Percentiles rank a stretch among this genome's conserved stretches.
These are phyloP conservation scores for Phytophthora cryptogea DNA, from an alignment of 352 stramenopile species.

Conservation along the genomic window DNA sequence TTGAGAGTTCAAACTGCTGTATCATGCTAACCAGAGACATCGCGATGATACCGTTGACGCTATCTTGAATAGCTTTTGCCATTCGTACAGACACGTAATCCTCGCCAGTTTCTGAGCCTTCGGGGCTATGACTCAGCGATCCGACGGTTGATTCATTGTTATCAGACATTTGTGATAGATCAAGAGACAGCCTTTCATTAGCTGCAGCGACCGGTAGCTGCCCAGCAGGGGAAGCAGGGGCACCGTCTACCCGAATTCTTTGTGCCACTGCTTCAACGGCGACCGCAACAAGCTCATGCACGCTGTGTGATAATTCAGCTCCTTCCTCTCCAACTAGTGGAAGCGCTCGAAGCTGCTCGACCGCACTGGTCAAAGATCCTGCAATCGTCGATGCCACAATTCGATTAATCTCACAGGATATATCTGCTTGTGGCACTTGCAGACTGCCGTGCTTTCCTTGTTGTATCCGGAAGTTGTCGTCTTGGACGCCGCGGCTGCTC, in stretches of 20 bases:
- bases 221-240: background rate
- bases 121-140: constrained; percentile 1
- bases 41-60: constrained; percentile 39
- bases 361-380: constrained; percentile 35
- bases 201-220: background rate
- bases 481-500: constrained; percentile 5
- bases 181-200: background rate
- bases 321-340: constrained; percentile 2
- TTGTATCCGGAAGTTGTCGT: constrained; percentile 15
- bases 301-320: constrained; percentile 20
- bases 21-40: constrained; percentile 39
- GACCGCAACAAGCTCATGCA: constrained; percentile 34
- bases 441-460: background rate
- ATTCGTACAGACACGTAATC: constrained; percentile 38
- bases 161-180: constrained; percentile 1
- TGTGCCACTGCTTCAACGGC: constrained; percentile 30
- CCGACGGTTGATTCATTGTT: constrained; percentile 23
- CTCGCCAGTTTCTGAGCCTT: constrained; percentile 8
- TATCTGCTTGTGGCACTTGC: constrained; percentile 7
- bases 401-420: constrained; percentile 41
- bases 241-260: constrained; percentile 22
- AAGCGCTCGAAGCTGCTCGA: constrained; percentile 27
- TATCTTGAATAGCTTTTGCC: constrained; percentile 44
- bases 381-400: constrained; percentile 49
- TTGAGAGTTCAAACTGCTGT: constrained; percentile 17